phyloP scores from a whole-genome alignment of 495 filamentous ascomycete species.

The Penicillium turbatum region DNA sequence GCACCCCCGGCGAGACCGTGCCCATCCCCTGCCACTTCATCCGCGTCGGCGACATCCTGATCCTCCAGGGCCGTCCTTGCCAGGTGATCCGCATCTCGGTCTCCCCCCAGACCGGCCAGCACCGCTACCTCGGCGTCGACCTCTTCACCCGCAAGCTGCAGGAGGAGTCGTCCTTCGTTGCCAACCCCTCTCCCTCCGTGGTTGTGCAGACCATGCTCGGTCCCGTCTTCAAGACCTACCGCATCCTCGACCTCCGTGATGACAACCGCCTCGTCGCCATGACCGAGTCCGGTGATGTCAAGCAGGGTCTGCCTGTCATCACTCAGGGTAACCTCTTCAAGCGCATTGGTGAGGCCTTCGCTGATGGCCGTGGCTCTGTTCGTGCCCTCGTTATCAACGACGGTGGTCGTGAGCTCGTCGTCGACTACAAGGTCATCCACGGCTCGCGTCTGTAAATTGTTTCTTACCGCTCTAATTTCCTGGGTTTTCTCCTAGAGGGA shows the following conservation, averaged over 20 bases:
- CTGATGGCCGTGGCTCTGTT: constrained; percentile 86
- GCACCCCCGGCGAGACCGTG: constrained; percentile 71
- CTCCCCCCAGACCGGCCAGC: constrained; percentile 95
- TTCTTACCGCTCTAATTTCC: constrained; percentile 5
- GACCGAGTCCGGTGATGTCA: constrained; percentile 92
- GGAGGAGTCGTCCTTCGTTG: constrained; percentile 97
- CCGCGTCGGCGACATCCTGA: constrained; percentile 96
- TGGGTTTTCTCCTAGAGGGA: constrained; percentile 1
- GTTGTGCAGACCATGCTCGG: constrained; percentile 99
- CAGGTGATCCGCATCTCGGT: constrained; percentile 99
- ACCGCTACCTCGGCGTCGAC: constrained; percentile 99
- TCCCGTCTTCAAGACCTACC: constrained; percentile 99
- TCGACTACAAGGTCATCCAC: constrained; percentile 99
- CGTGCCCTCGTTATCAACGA: constrained; percentile 95
- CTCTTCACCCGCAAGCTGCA: constrained; percentile 99
- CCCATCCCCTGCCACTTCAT: constrained; percentile 99
- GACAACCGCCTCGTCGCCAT: constrained; percentile 74
- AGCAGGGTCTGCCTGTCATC: constrained; percentile 89
- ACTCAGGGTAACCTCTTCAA: constrained; percentile 85
- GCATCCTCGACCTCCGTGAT: constrained; percentile 95
- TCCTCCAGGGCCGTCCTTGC: constrained; percentile 98
- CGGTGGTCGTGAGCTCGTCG: constrained; percentile 87
- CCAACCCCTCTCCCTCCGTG: constrained; percentile 91
- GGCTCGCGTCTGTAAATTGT: constrained; percentile 59
- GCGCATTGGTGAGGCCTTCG: constrained; percentile 80